Base-by-base conservation (phyloP, 2,329 filamentous ascomycete species). In the Colletotrichum sp. region DNA sequence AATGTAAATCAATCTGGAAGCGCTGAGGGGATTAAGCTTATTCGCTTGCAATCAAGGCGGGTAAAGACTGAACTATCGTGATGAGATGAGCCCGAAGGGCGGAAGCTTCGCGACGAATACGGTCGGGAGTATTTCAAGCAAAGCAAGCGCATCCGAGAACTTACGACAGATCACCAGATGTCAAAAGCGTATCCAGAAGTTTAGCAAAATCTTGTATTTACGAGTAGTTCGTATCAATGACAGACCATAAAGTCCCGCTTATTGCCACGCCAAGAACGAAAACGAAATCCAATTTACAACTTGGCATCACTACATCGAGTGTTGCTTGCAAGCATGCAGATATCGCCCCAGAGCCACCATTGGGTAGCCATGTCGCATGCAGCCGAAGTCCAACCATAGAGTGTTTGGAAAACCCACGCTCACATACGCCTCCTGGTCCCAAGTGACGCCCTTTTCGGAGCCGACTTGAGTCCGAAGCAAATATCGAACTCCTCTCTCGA, bases 331-430 rank as follows among this genome's bases (percentile, higher is more conserved):
- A 15, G 69, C 69, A 15, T 71, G 69, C 32, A 71, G 49, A 24
- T 72, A 72, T 7, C 70, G 63, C 10, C 70, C 70, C 3, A 72
- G 13, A n/a, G 70, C 70, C 10, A 67, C 34, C 70, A 72, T 72
- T 6, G 70, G 70, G 21, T 67, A 72, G 16, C 62, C 70, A 49
- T 72, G 70, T 13, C n/a, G 30, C 52, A 67, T 72, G 3, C 70
- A 67, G 2, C 62, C 63, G 9, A 67, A 72, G 26, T 72, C 70
- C 62, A 72, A 49, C 70, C 70, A 72, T 2, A 67, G n/a, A 7
- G 63, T 72, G 24, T 72, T 72, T 0, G 70, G 62, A 4, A 72
- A 72, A 5, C 62, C 70, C 16, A 72, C 70, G 10, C 70, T 72
- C 13, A 72, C 70, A 9, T 72, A 72, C 2, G 62, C 70, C 24